phyloP scores from a whole-genome alignment of 495 filamentous ascomycete species.

The Parmelia sp. region DNA sequence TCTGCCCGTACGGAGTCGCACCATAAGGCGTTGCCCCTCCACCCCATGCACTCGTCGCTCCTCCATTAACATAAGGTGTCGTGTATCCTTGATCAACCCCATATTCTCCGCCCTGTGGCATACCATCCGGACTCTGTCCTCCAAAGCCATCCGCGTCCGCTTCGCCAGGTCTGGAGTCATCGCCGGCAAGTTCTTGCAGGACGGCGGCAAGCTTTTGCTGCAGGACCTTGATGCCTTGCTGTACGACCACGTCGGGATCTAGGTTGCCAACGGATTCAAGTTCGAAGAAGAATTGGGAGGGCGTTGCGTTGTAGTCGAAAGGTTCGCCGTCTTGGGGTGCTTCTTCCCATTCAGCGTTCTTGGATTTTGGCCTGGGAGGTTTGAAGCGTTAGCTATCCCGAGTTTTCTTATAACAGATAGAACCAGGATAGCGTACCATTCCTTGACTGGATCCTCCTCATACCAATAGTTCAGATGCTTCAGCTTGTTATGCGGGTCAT shows the following conservation, averaged over 20 bases:
- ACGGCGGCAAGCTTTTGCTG: constrained; percentile 83
- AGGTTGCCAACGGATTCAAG: constrained; percentile 85
- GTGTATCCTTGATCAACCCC: constrained; percentile 61
- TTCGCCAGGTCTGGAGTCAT: constrained; percentile 45
- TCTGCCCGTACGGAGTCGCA: constrained; percentile 47
- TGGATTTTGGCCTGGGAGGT: constrained; percentile 64
- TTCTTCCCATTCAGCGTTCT: constrained; percentile 83
- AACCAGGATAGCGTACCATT: constrained; percentile 66
- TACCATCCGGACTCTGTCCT: constrained; percentile 48
- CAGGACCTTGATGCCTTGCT: constrained; percentile 80
- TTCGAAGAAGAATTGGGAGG: constrained; percentile 81
- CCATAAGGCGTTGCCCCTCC: constrained; percentile 69
- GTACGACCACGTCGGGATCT: constrained; percentile 77
- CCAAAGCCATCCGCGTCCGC: constrained; percentile 51
- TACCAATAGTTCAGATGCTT: constrained; percentile 89
- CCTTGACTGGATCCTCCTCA: constrained; percentile 71
- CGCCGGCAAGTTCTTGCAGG: constrained; percentile 61
- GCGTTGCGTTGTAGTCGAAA: constrained; percentile 86
- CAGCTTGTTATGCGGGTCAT: constrained; percentile 93
- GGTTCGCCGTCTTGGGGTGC: constrained; percentile 70
- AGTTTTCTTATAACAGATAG: not conserved
- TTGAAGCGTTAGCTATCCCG: not conserved
- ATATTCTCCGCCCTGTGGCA: constrained; percentile 50
- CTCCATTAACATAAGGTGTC: constrained; percentile 64
- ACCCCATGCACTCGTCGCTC: constrained; percentile 57